phyloP scores from a whole-genome alignment of 2,329 filamentous ascomycete species.

The Sodiomyces alkalinus region DNA sequence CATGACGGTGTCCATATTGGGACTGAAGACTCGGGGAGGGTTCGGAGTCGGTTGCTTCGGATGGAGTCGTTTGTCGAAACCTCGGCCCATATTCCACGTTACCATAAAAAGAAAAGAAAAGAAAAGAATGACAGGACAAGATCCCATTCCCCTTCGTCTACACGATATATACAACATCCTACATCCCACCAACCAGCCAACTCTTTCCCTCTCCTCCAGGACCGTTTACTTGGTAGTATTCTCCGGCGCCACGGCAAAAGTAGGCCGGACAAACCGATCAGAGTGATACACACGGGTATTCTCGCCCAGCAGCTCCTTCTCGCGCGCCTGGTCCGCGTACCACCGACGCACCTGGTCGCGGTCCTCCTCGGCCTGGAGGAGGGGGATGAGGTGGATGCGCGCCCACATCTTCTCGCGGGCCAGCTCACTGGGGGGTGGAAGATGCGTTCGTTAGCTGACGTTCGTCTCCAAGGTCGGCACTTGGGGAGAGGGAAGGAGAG shows the following conservation, averaged over 20 bases:
- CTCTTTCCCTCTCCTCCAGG: too few species aligned
- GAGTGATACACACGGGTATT: slow-evolving; percentile 77
- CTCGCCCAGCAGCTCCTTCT: slow-evolving; percentile 78
- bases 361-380: slow-evolving; percentile 93
- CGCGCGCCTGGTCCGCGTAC: slow-evolving; percentile 72
- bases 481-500: not conserved
- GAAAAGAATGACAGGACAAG: too few species aligned
- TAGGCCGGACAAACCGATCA: slow-evolving; percentile 73
- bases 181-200: too few species aligned
- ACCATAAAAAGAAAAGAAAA: too few species aligned
- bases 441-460: not conserved
- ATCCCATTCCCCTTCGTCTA: too few species aligned
- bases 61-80: too few species aligned
- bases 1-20: too few species aligned
- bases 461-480: not conserved
- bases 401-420: slow-evolving; percentile 97
- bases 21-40: too few species aligned
- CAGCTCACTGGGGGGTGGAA: slow-evolving; percentile 56
- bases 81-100: too few species aligned
- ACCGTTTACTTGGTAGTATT: slow-evolving; percentile 45
- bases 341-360: slow-evolving; percentile 82
- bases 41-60: too few species aligned
- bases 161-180: too few species aligned
- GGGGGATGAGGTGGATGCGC: slow-evolving; percentile 82
- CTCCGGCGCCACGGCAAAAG: slow-evolving; percentile 58